These are phyloP conservation scores for Seiridium unicorne DNA, from an alignment of 2,329 filamentous ascomycete species.

Conservation along the genomic window DNA sequence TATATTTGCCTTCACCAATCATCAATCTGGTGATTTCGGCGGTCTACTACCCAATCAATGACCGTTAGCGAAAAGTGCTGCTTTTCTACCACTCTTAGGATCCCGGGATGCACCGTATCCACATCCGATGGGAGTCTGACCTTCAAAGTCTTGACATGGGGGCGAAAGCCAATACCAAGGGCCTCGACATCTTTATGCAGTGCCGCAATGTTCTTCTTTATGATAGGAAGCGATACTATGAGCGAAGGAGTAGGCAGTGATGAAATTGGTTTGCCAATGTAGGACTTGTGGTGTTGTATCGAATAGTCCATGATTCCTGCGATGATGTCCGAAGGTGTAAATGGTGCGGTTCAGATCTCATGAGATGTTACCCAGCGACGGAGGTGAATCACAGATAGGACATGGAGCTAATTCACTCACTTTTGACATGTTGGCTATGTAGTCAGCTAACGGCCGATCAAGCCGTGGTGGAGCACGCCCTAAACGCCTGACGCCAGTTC, in stretches of 20 bases:
- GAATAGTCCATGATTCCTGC: neutral
- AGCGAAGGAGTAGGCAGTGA: neutral
- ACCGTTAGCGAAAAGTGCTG: neutral
- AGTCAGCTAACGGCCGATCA: too few relatives aligned
- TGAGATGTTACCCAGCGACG: neutral
- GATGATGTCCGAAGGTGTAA: neutral
- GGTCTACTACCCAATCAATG: neutral
- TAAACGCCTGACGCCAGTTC: too few relatives aligned
- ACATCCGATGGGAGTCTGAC: neutral
- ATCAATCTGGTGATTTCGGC: constrained; percentile 2
- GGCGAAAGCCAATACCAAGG: neutral
- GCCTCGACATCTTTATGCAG: constrained; percentile 3
- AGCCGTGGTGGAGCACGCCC: too few relatives aligned
- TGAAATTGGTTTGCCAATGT: neutral
- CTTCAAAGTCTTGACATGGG: constrained; percentile 6
- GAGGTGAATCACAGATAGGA: neutral
- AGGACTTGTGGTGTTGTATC: neutral
- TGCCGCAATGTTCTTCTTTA: neutral
- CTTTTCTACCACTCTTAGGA: neutral
- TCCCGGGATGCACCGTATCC: neutral
- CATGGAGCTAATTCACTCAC: too few relatives aligned
- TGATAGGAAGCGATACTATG: neutral
- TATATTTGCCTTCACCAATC: neutral
- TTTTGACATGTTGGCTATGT: too few relatives aligned
- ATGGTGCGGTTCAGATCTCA: neutral